Evolutionary conservation across 495 filamentous ascomycete species (phyloP), one percentile per base, ranked within the genome.

Genomic region (Trypethelium eluteriae): DNA sequence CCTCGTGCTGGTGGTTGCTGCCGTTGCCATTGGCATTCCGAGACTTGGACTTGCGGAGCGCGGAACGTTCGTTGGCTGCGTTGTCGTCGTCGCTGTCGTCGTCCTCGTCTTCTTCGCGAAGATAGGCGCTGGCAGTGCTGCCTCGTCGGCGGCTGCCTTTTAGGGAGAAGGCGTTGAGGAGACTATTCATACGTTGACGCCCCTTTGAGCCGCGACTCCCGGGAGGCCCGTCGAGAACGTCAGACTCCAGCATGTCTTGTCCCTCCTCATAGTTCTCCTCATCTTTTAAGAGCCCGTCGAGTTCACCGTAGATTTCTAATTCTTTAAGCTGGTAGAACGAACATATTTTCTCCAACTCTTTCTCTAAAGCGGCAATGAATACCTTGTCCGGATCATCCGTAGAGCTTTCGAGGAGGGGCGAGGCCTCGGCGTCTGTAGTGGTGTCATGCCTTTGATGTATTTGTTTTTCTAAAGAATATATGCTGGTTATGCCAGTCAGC

Each of bases 311-410:
- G 61, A 98, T 86, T 72, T 96, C 92, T 10, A 82, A 77, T 77
- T 98, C 91, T 74, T 98, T 98, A 62, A 89, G 77, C 66, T 84
- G 83, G 77, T 91, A 98, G 77, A 98, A 98, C 2, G 87, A 88
- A 73, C 85, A 89, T 64, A 98, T 89, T 80, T 96, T 98, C 75
- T 97, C 92, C 64, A 98, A 78, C 74, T 98, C 94, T 2, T 86
- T 81, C 76, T 98, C 94, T 9, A 98, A 82, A 38, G 91, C 88
- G 64, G 86, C 85, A 62, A 80, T 80, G 71, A 97, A 98, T 66
- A 91, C 79, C 16, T 81, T 77, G 76, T 98, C 92, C 39, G 91
- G 85, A 70, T 96, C 87, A 41, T 79, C 76, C 56, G 83, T 83
- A 32, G 68, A 47, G 39, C 66, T 61, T 5, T 61, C 38, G 63